Evolutionary conservation across 2,329 filamentous ascomycete species (phyloP).

Genomic region (Falciphora oryzae): DNA sequence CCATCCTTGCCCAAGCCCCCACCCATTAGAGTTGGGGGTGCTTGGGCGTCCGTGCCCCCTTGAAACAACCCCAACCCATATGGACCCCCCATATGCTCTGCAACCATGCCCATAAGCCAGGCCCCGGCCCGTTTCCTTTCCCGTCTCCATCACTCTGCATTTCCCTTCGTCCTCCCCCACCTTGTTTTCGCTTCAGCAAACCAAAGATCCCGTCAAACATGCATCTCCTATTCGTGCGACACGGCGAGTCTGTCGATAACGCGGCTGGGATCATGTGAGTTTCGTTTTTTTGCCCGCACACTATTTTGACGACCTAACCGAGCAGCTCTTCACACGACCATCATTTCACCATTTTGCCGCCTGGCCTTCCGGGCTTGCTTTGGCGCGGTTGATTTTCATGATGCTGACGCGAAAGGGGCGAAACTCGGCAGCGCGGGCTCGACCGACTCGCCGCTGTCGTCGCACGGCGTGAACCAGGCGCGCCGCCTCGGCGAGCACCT

Average conservation of each 20-base stretch:
- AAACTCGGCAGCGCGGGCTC: slow-evolving; percentile 56
- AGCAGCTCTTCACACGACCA: not conserved
- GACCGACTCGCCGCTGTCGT: slow-evolving; percentile 74
- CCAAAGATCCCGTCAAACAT: slow-evolving; percentile 27
- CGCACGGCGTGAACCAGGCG: slow-evolving; percentile 77
- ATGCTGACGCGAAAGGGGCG: not conserved
- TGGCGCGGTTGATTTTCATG: not conserved
- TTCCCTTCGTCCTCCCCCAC: not conserved
- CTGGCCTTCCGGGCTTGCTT: not conserved
- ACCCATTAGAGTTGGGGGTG: not conserved
- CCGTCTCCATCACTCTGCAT: not conserved
- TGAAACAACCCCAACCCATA: not conserved
- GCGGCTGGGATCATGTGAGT: slow-evolving; percentile 53
- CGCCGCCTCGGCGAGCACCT: slow-evolving; percentile 63
- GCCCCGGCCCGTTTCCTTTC: no score
- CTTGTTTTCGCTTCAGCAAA: not conserved
- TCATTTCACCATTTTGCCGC: not conserved
- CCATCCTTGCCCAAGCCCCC: not conserved
- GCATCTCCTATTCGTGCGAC: slow-evolving; percentile 72
- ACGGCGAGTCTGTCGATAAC: slow-evolving; percentile 89
- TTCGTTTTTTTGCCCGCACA: slow-evolving; percentile 9
- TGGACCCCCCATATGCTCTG: not conserved
- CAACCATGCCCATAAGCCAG: not conserved
- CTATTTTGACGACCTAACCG: not conserved
- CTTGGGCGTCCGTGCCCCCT: not conserved